Evolutionary conservation across 2,329 filamentous ascomycete species (phyloP).

Genomic region (Fusarium abutilonis): DNA sequence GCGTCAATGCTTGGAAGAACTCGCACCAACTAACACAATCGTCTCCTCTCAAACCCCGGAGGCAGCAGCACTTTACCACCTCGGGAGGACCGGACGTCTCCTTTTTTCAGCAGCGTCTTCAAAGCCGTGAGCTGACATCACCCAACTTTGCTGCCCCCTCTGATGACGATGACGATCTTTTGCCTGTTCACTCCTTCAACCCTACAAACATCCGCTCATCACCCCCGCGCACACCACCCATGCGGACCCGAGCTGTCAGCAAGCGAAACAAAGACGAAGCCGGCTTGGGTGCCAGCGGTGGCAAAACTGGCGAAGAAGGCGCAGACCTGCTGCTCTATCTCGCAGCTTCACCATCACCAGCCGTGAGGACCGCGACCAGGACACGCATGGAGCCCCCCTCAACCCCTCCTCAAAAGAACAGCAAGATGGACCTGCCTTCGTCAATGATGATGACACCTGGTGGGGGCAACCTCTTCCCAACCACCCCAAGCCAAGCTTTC

Average conservation of each 20-base stretch:
- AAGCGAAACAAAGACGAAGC: constrained; percentile 61
- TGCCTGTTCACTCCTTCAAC: constrained; percentile 80
- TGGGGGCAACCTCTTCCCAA: constrained; percentile 73
- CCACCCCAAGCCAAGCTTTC: constrained; percentile 83
- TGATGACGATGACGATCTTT: constrained; percentile 85
- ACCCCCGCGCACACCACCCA: constrained; percentile 84
- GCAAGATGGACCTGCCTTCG: constrained; percentile 75
- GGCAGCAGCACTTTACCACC: constrained; percentile 78
- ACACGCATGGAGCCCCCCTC: constrained; percentile 73
- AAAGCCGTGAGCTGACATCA: constrained; percentile 70
- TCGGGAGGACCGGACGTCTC: constrained; percentile 77
- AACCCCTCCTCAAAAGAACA: constrained; percentile 77
- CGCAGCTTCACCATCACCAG: constrained; percentile 89
- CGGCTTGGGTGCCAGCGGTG: constrained; percentile 53
- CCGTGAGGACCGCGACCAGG: constrained; percentile 61
- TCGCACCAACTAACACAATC: constrained; percentile 82
- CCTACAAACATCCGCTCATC: constrained; percentile 75
- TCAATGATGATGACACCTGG: constrained; percentile 91
- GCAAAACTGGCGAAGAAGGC: constrained; percentile 79
- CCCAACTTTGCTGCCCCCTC: constrained; percentile 70
- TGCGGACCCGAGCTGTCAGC: constrained; percentile 63
- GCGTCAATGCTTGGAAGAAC: constrained; percentile 75
- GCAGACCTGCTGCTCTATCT: constrained; percentile 84
- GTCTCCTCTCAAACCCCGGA: constrained; percentile 82
- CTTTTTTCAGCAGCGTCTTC: constrained; percentile 77